These are phyloP conservation scores for Westerdykella aurantiaca DNA, from an alignment of 2,329 filamentous ascomycete genomes.

Conservation along the genomic window DNA sequence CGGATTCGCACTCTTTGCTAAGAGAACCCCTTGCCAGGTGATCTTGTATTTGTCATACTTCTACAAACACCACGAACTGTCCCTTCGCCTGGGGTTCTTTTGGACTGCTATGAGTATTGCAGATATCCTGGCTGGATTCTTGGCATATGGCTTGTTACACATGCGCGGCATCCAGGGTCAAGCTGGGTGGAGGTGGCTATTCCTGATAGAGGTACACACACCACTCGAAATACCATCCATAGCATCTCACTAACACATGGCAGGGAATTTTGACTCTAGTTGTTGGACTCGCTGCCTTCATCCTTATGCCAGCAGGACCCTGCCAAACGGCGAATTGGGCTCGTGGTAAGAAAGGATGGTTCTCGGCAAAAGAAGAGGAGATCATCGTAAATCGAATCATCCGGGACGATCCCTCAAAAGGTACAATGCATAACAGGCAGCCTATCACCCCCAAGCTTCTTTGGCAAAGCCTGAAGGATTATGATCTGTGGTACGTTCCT, in stretches of 20 bases:
- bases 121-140: no score
- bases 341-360: slow-evolving; percentile 26
- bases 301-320: slow-evolving; percentile 19
- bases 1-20: no score
- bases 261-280: slow-evolving; percentile 15
- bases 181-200: no score
- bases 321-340: slow-evolving; percentile 24
- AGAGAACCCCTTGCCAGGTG: no score
- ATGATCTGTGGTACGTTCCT: slow-evolving; percentile 14
- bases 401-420: slow-evolving; percentile 19
- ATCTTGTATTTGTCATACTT: no score
- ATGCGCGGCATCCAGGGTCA: no score
- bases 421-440: slow-evolving; percentile 23
- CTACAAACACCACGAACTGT: no score
- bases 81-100: no score
- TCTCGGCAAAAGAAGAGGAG: slow-evolving; percentile 14
- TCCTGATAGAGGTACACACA: no score
- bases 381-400: slow-evolving; percentile 21
- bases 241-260: slow-evolving; percentile 6
- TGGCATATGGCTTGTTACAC: no score
- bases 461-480: slow-evolving; percentile 17
- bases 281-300: slow-evolving; percentile 12
- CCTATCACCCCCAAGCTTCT: slow-evolving; percentile 15
- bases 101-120: no score
- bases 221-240: no score